Evolutionary conservation across 1,139 yeast genomes (phyloP).

Genomic region (Candida tropicalis): DNA sequence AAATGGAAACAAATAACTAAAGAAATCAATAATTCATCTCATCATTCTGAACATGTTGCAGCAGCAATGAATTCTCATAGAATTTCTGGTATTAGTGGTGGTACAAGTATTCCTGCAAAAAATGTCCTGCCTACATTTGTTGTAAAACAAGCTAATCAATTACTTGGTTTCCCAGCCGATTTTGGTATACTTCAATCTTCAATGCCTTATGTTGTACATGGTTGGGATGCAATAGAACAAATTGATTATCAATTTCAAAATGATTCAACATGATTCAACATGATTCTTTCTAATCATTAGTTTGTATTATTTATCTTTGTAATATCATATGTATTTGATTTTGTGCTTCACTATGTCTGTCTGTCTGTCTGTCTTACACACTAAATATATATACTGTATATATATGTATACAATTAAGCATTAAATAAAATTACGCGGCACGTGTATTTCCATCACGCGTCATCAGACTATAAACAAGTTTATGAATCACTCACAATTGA

Average conservation of each 20-base stretch:
- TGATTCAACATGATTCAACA: conserved; percentile 16
- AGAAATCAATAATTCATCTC: conserved; percentile 33
- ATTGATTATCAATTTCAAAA: conserved; percentile 17
- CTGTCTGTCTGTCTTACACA: too few species aligned
- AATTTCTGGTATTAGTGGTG: conserved; percentile 3
- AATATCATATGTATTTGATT: background rate
- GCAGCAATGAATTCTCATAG: conserved; percentile 19
- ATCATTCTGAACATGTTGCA: conserved; percentile 19
- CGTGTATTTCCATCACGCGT: too few species aligned
- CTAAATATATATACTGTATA: too few species aligned
- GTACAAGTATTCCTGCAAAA: conserved; percentile 21
- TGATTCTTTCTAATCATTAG: conserved; percentile 2
- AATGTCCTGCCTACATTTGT: conserved; percentile 50
- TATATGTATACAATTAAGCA: too few species aligned
- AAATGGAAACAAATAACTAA: conserved; percentile 52
- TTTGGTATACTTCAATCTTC: conserved; percentile 45
- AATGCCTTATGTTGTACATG: conserved; percentile 45
- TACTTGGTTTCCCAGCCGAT: conserved; percentile 43
- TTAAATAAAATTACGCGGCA: too few species aligned
- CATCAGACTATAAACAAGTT: too few species aligned
- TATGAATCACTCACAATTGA: too few species aligned
- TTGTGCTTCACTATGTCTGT: too few species aligned
- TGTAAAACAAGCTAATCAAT: conserved; percentile 43
- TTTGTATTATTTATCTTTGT: conserved; percentile 2
- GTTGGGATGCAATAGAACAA: conserved; percentile 39